Conservation (phyloP, 768 basidiomycete species). For the Boletus sensibilis region DNA sequence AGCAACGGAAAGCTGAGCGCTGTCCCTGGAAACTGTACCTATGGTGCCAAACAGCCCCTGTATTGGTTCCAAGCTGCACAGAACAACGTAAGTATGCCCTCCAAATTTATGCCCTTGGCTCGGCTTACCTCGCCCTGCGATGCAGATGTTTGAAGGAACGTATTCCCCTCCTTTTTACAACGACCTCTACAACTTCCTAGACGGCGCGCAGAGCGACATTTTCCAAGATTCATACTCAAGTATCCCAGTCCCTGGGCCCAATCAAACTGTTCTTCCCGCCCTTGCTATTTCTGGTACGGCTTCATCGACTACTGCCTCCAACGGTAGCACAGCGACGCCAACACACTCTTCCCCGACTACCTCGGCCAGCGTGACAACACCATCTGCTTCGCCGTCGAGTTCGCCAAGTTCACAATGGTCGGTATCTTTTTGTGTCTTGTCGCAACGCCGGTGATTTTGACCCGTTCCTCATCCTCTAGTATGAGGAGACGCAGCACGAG, state of each 20-base stretch:
- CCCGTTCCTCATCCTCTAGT: background rate
- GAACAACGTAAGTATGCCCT: conserved; percentile 51
- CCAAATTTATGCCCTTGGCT: background rate
- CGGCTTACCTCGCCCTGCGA: background rate
- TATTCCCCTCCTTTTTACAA: conserved; percentile 66
- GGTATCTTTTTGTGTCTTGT: background rate
- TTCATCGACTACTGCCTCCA: background rate
- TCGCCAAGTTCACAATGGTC: conserved; percentile 14
- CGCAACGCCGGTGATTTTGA: background rate
- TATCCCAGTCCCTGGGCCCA: conserved; percentile 45
- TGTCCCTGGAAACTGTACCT: conserved; percentile 64
- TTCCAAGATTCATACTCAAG: conserved; percentile 56
- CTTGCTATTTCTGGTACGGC: background rate
- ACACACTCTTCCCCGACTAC: background rate
- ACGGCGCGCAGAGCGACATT: conserved; percentile 74
- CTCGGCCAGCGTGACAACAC: background rate
- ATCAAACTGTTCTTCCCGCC: conserved; percentile 28
- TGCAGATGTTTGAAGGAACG: conserved; percentile 63
- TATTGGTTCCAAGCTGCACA: conserved; percentile 66
- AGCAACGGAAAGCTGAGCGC: conserved; percentile 42
- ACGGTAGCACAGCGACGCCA: background rate
- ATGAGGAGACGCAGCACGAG: background rate
- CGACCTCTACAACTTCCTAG: conserved; percentile 64
- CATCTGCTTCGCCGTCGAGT: conserved; percentile 1
- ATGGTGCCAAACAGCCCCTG: conserved; percentile 66